These are phyloP conservation scores for Dipteronia dyeriana DNA, from an alignment of 345 rosid species.

Conservation along the genomic window DNA sequence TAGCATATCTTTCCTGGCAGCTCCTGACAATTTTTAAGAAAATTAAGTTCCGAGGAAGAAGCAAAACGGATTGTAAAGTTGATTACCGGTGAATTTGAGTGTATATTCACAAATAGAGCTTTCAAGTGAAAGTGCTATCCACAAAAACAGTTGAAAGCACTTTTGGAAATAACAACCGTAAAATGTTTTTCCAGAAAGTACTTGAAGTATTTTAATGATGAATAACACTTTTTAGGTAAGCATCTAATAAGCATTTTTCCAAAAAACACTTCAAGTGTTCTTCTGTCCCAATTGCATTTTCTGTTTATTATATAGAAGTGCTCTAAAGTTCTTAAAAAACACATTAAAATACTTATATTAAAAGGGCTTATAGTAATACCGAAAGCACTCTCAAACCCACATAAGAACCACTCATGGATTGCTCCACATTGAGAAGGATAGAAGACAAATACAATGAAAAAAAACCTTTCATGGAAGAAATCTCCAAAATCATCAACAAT, in stretches of 20 bases:
- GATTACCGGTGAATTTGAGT: neutral
- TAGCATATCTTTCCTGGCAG: slow-evolving; percentile 56
- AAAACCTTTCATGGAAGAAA: slow-evolving; percentile 61
- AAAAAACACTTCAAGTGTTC: too few species aligned
- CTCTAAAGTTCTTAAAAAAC: neutral
- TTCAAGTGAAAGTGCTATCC: neutral
- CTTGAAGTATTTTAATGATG: too few species aligned
- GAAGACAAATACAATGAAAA: neutral
- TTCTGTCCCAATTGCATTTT: too few species aligned
- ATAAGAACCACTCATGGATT: neutral
- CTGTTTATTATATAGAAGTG: too few species aligned
- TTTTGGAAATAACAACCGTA: too few species aligned
- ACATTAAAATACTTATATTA: neutral
- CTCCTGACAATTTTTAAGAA: slow-evolving; percentile 31
- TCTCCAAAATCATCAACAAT: slow-evolving; percentile 82
- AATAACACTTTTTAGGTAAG: too few species aligned
- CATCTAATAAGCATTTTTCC: too few species aligned
- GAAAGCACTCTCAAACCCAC: neutral
- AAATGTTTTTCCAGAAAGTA: too few species aligned
- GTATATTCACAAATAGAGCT: neutral
- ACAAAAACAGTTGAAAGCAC: neutral
- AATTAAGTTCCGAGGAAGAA: neutral
- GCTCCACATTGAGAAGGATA: neutral
- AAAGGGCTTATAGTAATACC: neutral
- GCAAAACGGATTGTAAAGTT: neutral